Base-by-base conservation (phyloP, 2,329 filamentous ascomycete genomes). In the Cladosporium sp. region DNA sequence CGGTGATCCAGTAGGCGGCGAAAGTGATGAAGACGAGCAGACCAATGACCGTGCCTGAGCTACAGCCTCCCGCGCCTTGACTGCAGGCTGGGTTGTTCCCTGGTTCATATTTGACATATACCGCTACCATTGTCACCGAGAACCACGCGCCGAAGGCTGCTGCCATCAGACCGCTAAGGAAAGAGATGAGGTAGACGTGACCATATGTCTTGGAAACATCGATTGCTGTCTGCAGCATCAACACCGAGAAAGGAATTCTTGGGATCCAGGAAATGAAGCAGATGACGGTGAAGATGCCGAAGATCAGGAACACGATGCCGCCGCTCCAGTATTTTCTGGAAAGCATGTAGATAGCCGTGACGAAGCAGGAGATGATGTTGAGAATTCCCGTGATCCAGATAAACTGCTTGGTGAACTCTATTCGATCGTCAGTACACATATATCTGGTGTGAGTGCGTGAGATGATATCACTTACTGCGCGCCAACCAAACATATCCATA, bases 331-430 rank as follows among this genome's bases (percentile, higher is more conserved):
- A 91, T 65, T 85, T 85, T 51, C 87, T 83, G 66, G 85, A 88
- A 53, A 97, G 86, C 82, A 96, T 96, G 79, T 93, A 96, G 61
- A 94, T 88, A 11, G 91, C 92, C 0, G 92, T 96, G 1, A 86
- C 93, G n/a, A 97, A 81, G 0, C 91, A 92, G 71, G 92, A 89
- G 63, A 90, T 80, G 72, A 97, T 90, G 77, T 97, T 96, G 65
- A 96, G 82, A 60, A 97, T 94, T 14, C 92, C 92, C 0, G 93
- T 96, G 46, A 93, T 86, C 91, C 92, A 97, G 75, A 97, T 96
- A 71, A 97, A 93, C 74, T 92, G 87, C 79, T 95, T 96, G 3
- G 93, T 93, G 65, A 75, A 75, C 57, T 73, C 61, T 64, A 43
- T 25, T 26, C 28, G 14, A 14, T 46, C 8, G 51, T 64, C 23